phyloP scores from a whole-genome alignment of 495 filamentous ascomycete genomes.

The Glarea lozoyensis region DNA sequence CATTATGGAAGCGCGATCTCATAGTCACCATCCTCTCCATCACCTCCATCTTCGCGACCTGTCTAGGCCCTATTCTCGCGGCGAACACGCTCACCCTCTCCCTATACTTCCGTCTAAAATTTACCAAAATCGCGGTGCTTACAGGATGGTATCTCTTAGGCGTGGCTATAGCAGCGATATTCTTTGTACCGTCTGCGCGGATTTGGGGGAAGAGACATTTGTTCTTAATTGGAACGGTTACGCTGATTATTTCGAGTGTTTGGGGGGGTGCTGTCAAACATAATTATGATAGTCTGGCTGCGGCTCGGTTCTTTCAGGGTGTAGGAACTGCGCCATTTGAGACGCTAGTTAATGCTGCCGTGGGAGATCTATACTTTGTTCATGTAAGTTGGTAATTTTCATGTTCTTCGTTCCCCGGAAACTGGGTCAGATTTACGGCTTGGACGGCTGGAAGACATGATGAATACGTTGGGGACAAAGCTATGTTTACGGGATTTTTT shows the following conservation, averaged over 20 bases:
- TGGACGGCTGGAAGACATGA: no score
- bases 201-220: slow-evolving; percentile 89
- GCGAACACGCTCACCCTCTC: slow-evolving; percentile 72
- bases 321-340: slow-evolving; percentile 71
- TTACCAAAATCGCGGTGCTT: slow-evolving; percentile 67
- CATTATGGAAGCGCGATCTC: slow-evolving; percentile 75
- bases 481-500: no score
- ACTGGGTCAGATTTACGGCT: no score
- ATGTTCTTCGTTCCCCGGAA: not conserved
- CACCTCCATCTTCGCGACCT: slow-evolving; percentile 70
- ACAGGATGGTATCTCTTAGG: slow-evolving; percentile 86
- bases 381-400: slow-evolving; percentile 47
- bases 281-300: slow-evolving; percentile 62
- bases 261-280: slow-evolving; percentile 67
- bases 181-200: slow-evolving; percentile 80
- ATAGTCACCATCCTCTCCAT: slow-evolving; percentile 72
- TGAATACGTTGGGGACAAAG: no score
- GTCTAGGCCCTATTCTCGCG: slow-evolving; percentile 75
- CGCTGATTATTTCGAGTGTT: slow-evolving; percentile 60
- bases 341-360: slow-evolving; percentile 64
- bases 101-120: slow-evolving; percentile 43
- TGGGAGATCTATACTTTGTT: slow-evolving; percentile 70
- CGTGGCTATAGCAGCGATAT: slow-evolving; percentile 67
- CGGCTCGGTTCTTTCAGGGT: slow-evolving; percentile 68
- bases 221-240: slow-evolving; percentile 68